Evolutionary conservation across 75 land plant genomes (phyloP).

Genomic region (Selaginella moellendorffii): DNA sequence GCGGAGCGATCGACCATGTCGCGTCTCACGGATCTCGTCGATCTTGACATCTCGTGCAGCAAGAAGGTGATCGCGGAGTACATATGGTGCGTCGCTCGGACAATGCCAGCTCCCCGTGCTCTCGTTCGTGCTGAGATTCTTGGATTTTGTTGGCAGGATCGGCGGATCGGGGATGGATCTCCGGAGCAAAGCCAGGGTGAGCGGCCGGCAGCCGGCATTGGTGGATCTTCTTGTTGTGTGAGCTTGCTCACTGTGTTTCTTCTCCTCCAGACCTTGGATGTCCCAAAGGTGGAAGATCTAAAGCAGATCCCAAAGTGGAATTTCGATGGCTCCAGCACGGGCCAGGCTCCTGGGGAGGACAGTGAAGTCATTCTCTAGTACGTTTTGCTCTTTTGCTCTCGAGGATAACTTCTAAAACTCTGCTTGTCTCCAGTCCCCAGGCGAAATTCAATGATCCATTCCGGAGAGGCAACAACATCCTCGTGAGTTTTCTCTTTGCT

Average conservation of each 20-base stretch:
- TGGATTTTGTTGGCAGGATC: constrained; percentile 31
- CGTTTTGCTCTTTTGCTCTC: constrained; percentile 3
- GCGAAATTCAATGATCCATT: background rate
- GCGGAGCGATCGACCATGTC: background rate
- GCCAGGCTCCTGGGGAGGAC: constrained; percentile 91
- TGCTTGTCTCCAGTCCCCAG: background rate
- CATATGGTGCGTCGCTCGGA: background rate
- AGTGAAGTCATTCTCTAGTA: constrained; percentile 95
- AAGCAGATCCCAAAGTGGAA: constrained; percentile 91
- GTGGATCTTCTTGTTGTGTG: background rate
- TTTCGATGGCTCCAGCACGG: constrained; percentile 93
- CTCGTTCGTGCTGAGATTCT: background rate
- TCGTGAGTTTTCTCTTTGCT: background rate
- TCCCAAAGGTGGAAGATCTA: constrained; percentile 50
- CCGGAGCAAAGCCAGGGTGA: constrained; percentile 73
- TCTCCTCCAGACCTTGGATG: constrained; percentile 41
- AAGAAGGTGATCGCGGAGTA: background rate
- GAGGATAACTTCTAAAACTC: background rate
- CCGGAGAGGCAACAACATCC: background rate
- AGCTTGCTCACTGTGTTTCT: background rate
- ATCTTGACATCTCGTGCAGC: background rate
- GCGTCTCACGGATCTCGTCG: background rate
- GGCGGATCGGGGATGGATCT: constrained; percentile 77
- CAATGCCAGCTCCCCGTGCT: background rate
- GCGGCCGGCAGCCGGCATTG: background rate